Percentiles rank a stretch among this genome's conserved stretches.
phyloP scores from a whole-genome alignment of 202 grass and related monocot genomes.

The Setaria italica region DNA sequence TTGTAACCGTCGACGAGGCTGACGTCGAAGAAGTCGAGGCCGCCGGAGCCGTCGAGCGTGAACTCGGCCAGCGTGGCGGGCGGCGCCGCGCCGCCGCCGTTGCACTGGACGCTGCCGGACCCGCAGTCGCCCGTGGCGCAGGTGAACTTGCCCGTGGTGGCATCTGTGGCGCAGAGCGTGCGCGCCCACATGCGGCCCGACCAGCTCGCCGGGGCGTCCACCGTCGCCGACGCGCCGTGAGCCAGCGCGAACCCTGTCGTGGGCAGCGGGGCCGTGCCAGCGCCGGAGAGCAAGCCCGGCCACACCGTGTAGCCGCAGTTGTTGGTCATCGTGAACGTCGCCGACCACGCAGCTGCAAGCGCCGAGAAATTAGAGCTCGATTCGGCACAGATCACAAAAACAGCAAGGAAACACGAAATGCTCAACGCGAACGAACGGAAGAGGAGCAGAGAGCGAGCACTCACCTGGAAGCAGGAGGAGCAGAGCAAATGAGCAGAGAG shows the following conservation, averaged over 20 bases:
- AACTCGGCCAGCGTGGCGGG: constrained; percentile 86
- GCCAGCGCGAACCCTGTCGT: constrained; percentile 75
- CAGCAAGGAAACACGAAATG: not conserved
- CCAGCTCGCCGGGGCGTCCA: constrained; percentile 66
- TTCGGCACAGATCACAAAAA: not conserved
- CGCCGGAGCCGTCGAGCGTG: constrained; percentile 68
- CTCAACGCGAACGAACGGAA: not conserved
- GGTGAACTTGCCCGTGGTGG: constrained; percentile 57
- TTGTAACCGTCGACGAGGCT: constrained; percentile 95
- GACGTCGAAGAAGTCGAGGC: constrained; percentile 92
- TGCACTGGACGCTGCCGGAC: constrained; percentile 63
- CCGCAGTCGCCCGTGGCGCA: constrained; percentile 85
- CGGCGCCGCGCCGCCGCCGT: constrained; percentile 56
- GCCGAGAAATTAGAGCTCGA: not conserved
- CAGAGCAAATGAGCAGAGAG: constrained; percentile 44
- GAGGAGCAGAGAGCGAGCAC: not conserved
- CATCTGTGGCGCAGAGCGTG: constrained; percentile 70
- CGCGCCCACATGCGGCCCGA: constrained; percentile 91
- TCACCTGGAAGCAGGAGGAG: constrained; percentile 55
- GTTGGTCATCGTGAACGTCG: constrained; percentile 80
- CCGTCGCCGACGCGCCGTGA: constrained; percentile 65
- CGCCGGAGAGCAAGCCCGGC: constrained; percentile 79
- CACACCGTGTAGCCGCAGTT: constrained; percentile 83
- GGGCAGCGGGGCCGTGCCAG: constrained; percentile 67
- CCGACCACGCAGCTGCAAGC: constrained; percentile 53